These are phyloP conservation scores for Rhodotorula sphaerocarpa DNA, from an alignment of 768 basidiomycete species.

Conservation along the genomic window DNA sequence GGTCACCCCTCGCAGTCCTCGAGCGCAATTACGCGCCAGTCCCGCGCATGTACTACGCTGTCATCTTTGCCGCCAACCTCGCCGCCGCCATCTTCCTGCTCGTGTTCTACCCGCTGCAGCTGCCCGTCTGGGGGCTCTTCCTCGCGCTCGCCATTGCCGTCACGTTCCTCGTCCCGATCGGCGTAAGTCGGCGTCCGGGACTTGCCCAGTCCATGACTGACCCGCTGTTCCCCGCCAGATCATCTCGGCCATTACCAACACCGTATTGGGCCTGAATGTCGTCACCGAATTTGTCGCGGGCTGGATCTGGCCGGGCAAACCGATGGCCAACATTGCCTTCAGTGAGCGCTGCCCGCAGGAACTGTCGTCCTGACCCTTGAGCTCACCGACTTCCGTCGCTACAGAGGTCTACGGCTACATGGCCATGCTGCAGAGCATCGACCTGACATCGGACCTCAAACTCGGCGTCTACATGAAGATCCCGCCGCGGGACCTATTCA, in stretches of 20 bases:
- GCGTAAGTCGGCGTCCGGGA: constrained; percentile 15
- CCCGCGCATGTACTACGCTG: constrained; percentile 29
- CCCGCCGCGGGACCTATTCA: constrained; percentile 38
- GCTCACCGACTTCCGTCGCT: no score
- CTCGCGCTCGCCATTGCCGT: constrained; percentile 38
- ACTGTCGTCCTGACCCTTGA: no score
- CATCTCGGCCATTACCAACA: constrained; percentile 32
- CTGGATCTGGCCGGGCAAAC: constrained; percentile 38
- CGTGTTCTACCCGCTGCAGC: constrained; percentile 36
- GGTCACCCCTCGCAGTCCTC: constrained; percentile 11
- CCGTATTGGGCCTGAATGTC: constrained; percentile 37
- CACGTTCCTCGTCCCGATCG: constrained; percentile 32
- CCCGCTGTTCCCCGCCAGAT: not conserved
- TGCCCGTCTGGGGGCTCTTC: constrained; percentile 40
- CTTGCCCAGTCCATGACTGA: not conserved
- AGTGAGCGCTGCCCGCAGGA: constrained; percentile 2
- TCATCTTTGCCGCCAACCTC: constrained; percentile 27
- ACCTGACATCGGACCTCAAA: constrained; percentile 39
- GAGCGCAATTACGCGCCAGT: constrained; percentile 31
- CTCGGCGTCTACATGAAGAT: constrained; percentile 38
- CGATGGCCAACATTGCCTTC: constrained; percentile 40
- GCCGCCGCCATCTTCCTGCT: constrained; percentile 27
- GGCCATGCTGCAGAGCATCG: constrained; percentile 36
- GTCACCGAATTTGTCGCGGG: constrained; percentile 41
- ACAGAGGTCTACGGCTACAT: constrained; percentile 37